A percentile compares a stretch with the other conserved stretches of the same genome.
Conservation (phyloP, 306 rosid genomes). For the Ormosia emarginata region DNA sequence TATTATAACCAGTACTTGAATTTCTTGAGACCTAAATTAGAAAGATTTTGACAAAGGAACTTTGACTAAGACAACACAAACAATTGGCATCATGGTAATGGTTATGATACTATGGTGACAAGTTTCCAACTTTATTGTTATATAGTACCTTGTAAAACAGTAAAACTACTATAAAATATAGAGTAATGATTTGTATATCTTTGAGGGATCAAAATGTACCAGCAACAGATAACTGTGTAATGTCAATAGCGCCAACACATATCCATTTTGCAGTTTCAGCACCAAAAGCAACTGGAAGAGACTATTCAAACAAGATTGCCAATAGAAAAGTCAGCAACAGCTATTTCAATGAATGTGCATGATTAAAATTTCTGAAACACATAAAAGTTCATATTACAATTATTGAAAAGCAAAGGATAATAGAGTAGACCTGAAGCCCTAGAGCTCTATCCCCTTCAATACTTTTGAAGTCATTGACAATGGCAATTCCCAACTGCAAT, state of each 20-base stretch:
- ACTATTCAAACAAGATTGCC: slow-evolving; percentile 54
- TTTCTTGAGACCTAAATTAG: neutral
- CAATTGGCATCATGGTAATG: neutral
- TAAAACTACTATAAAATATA: neutral
- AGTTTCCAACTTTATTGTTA: neutral
- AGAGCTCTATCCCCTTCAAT: slow-evolving; percentile 94
- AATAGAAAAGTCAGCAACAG: slow-evolving; percentile 21
- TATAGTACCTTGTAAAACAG: neutral
- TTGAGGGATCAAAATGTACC: slow-evolving; percentile 46
- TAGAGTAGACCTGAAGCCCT: slow-evolving; percentile 82
- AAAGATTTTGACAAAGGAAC: neutral
- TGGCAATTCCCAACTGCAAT: slow-evolving; percentile 89
- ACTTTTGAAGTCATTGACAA: slow-evolving; percentile 98
- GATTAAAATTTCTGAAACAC: slow-evolving; percentile 1
- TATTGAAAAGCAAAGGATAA: neutral
- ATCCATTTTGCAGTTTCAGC: slow-evolving; percentile 97
- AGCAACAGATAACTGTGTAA: slow-evolving; percentile 82
- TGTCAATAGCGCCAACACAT: slow-evolving; percentile 95
- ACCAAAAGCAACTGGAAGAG: slow-evolving; percentile 98
- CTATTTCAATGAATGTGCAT: slow-evolving; percentile 7
- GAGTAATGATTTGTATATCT: neutral
- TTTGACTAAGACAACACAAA: neutral
- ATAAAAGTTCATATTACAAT: neutral
- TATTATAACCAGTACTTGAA: neutral
- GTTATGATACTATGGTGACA: neutral